Base-by-base conservation (phyloP, 192 early-diverging fungal genomes). In the Coemansia sp. region DNA sequence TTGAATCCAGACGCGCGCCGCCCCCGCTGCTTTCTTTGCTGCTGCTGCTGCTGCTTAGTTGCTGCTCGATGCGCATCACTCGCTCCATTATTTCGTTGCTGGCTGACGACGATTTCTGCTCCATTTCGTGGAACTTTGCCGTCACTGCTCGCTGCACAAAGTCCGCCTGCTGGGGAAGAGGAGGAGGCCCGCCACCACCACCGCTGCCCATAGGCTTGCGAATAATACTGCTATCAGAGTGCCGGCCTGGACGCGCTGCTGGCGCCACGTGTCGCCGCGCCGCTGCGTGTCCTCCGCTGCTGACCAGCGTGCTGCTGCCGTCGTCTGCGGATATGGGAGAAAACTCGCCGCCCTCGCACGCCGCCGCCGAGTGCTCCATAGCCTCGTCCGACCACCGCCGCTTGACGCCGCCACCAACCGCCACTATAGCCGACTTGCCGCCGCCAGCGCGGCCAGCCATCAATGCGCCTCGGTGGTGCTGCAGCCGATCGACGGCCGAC, bases 21-120 rank as follows among this genome's bases (percentile, higher is more conserved):
- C n/a, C n/a, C n/a, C n/a, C n/a, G n/a, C n/a, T n/a, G n/a, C n/a
- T n/a, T n/a, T n/a, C n/a, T n/a, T n/a, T n/a, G n/a, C n/a, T n/a
- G n/a, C 47, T 27, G 12, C n/a, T 8, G 15, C 42, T 1, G 10
- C 46, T 22, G 38, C 38, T 77, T 0, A 82, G 75, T 59, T 75
- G 78, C 71, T 77, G 67, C 46, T 84, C 76, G 39, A 78, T 76
- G 9, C 76, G 78, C 66, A 76, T 65, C 2, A 77, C 79, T 10
- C 72, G 71, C 56, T 79, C 70, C 79, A 84, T 75, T 15, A 79
- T 79, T 43, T 75, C 65, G 47, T 68, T 71, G 67, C 70, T 74
- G 11, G 68, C 67, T 15, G 71, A n/a, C 31, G 64, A 67, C 35
- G 64, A 54, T 2, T 63, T 66, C 27, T 64, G 60, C 53, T 68